Evolutionary conservation across 192 early-diverging fungal genomes (phyloP).

Genomic region (Gaertneriomyces sp.): DNA sequence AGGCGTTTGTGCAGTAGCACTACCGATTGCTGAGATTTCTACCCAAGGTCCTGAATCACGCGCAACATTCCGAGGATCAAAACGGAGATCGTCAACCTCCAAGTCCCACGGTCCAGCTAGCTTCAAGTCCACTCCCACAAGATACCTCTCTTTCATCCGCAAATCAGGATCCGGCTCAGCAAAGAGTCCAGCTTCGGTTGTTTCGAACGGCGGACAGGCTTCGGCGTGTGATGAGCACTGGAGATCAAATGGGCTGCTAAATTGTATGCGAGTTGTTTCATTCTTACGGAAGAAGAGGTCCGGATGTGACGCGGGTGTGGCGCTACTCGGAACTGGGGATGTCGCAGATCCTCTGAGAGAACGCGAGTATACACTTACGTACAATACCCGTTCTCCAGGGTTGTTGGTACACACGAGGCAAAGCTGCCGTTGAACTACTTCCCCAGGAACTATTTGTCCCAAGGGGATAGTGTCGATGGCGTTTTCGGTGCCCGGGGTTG

Average conservation of each 20-base stretch:
- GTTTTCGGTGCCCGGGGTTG: conserved; percentile 5
- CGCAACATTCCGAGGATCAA: conserved; percentile 22
- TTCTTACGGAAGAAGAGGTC: conserved; percentile 51
- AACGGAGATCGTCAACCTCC: conserved; percentile 42
- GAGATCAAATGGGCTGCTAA: conserved; percentile 53
- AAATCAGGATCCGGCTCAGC: conserved; percentile 11
- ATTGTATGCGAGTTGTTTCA: conserved; percentile 53
- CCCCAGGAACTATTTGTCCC: conserved; percentile 42
- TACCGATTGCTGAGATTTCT: background rate
- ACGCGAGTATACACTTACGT: conserved; percentile 30
- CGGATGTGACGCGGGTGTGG: conserved; percentile 36
- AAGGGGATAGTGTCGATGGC: conserved; percentile 38
- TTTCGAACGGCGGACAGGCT: conserved; percentile 27
- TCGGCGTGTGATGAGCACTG: conserved; percentile 38
- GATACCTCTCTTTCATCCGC: conserved; percentile 30
- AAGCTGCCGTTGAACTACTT: conserved; percentile 13
- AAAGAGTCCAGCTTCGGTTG: conserved; percentile 22
- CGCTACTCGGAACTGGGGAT: conserved; percentile 33
- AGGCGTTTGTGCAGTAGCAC: background rate
- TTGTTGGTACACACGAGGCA: conserved; percentile 22
- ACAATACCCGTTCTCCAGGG: conserved; percentile 33
- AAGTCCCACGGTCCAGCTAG: conserved; percentile 48
- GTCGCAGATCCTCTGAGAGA: conserved; percentile 24
- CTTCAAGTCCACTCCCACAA: conserved; percentile 35
- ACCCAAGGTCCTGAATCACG: background rate